Percentiles rank a stretch among this genome's conserved stretches.
phyloP scores from a whole-genome alignment of 2,329 filamentous ascomycete species.

The Penicillium sp. region DNA sequence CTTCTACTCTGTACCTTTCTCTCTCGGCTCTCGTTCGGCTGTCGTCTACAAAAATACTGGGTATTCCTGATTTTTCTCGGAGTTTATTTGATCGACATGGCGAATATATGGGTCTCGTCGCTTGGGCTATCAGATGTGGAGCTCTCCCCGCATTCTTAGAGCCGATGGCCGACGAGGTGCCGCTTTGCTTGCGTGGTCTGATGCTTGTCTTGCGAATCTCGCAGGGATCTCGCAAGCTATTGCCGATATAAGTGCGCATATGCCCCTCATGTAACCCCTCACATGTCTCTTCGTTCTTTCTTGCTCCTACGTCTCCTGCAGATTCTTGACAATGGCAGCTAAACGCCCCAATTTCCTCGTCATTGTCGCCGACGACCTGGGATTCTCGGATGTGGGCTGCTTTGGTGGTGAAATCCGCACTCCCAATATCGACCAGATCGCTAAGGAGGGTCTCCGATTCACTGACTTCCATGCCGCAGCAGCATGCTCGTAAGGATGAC shows the following conservation, averaged over 20 bases:
- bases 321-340: constrained; percentile 23
- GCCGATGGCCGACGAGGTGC: constrained; percentile 21
- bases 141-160: constrained; percentile 1
- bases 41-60: not conserved
- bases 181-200: not conserved
- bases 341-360: constrained; percentile 63
- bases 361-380: constrained; percentile 60
- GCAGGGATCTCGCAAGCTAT: not conserved
- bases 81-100: not conserved
- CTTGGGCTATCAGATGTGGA: constrained; percentile 1
- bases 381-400: constrained; percentile 61
- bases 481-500: constrained; percentile 54
- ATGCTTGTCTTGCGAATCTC: not conserved
- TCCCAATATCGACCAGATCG: constrained; percentile 58
- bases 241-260: not conserved
- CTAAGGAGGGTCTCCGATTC: constrained; percentile 58
- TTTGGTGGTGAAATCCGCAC: constrained; percentile 64
- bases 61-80: not conserved
- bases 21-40: not conserved
- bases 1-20: not conserved
- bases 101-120: not conserved
- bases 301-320: not conserved
- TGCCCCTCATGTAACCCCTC: not conserved
- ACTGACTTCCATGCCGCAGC: constrained; percentile 67
- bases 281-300: not conserved